Conservation (phyloP, 2,329 filamentous ascomycete species). For the Colletotrichum sp. region DNA sequence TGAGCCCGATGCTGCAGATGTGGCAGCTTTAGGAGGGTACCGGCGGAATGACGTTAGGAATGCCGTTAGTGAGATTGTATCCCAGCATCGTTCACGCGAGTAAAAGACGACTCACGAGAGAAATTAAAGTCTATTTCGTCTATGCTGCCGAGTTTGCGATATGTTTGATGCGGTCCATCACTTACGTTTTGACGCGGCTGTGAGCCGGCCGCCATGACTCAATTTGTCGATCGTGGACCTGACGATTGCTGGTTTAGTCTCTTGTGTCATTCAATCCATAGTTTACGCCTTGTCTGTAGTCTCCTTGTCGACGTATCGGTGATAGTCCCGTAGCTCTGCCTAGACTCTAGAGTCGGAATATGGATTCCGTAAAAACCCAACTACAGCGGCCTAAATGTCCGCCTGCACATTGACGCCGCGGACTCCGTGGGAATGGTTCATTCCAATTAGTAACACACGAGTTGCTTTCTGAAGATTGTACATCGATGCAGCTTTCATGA, state of each 20-base stretch:
- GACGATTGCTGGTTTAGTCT: rapidly evolving
- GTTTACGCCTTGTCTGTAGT: rapidly evolving
- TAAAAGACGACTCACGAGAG: rapidly evolving
- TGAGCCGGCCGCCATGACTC: background rate
- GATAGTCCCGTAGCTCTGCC: background rate
- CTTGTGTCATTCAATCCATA: background rate
- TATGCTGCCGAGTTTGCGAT: rapidly evolving
- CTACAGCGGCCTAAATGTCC: background rate
- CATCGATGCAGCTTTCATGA: background rate
- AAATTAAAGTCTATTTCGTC: background rate
- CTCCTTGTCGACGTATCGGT: background rate
- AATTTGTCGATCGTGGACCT: background rate
- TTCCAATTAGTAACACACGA: background rate
- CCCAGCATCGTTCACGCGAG: background rate
- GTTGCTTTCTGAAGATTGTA: rapidly evolving
- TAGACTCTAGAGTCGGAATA: background rate
- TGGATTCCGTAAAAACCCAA: background rate
- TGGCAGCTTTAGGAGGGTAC: background rate
- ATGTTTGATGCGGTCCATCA: background rate
- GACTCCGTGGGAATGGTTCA: background rate
- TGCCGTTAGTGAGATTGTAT: background rate
- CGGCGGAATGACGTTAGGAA: background rate
- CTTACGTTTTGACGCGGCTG: rapidly evolving
- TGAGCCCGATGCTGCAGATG: background rate
- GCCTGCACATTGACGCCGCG: background rate